Evolutionary conservation across 495 filamentous ascomycete species (phyloP), one percentile per base, ranked within the genome.

Genomic region (Xylaria longipes): DNA sequence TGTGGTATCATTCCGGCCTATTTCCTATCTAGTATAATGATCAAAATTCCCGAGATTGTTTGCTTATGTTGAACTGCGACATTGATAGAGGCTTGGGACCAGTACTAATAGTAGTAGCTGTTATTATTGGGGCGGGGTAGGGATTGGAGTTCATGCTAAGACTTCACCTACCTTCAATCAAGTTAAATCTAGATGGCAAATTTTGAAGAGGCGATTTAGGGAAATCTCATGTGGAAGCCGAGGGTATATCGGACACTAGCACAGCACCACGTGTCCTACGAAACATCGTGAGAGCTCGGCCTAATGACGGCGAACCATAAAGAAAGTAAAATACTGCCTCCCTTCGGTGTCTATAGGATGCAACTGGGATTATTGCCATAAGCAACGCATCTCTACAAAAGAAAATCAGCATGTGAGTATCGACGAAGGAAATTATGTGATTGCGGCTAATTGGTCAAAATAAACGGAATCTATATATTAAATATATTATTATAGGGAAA

Each of bases 21-120:
- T 62, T 62, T 62, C 60, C 60, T 62, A 39, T 39, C 20, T 62
- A 7, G 35, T 62, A 62, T 43, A 62, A 39, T 43, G 60, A 27
- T 15, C 37, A 17, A 3, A 27, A 43, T 25, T 62, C 22, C 60
- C 60, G 35, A 39, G 37, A 62, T 62, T 41, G 22, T 2, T 62
- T 43, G 12, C 37, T 61, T 58, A 37, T 43, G 5, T 37, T 2
- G 56, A 37, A 33, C 15, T 14, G 52, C 20, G 52, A 31, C 12
- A 56, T 31, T 15, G 15, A 14, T 54, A 54, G 22, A 22, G n/a
- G 22, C 50, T 27, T 25, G 29, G n/a, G 5, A 58, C 29, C 22
- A 46, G 17, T 25, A 50, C n/a, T 31, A 17, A 31, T 56, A 31
- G 14, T 17, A 56, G 50, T 54, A 12, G 25, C 8, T 1, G 31